Conservation (phyloP, 2,329 filamentous ascomycete genomes). For the Verticillium dahliae region DNA sequence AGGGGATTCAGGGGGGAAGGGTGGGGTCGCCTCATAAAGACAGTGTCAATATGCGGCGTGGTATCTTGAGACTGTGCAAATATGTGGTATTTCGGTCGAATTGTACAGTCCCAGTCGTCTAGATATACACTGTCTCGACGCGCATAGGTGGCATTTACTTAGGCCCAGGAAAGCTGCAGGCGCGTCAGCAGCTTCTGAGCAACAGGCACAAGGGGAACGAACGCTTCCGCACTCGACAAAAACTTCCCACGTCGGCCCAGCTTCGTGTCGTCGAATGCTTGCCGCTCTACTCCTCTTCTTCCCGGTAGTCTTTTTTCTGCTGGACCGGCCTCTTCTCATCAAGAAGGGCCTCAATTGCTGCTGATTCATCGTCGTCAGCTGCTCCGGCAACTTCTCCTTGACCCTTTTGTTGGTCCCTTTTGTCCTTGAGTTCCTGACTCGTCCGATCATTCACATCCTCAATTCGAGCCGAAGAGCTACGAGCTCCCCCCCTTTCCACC, state of each 20-base stretch:
- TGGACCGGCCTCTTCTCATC: not conserved
- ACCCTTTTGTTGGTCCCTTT: not conserved
- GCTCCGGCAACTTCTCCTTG: not conserved
- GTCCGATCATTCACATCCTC: conserved; percentile 11
- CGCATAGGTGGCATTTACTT: not conserved
- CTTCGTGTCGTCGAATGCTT: not conserved
- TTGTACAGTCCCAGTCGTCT: not conserved
- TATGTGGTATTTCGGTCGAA: not conserved
- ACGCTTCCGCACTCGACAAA: not conserved
- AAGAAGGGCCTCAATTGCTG: not conserved
- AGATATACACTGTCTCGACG: not conserved
- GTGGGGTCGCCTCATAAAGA: not conserved
- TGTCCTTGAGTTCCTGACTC: conserved; percentile 11
- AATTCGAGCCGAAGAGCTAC: conserved; percentile 4
- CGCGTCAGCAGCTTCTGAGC: not conserved
- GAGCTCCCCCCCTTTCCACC: conserved; percentile 6
- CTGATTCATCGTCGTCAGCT: not conserved
- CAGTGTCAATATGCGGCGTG: not conserved
- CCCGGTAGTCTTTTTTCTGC: not conserved
- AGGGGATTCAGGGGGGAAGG: not conserved
- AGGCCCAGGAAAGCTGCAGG: not conserved
- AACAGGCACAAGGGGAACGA: not conserved
- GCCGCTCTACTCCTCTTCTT: conserved; percentile 3
- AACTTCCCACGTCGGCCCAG: not conserved
- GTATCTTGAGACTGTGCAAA: not conserved